A percentile compares a stretch with the other conserved stretches of the same genome.
Evolutionary conservation across 331 rosid species (phyloP).

Genomic region (Saraca asoca): DNA sequence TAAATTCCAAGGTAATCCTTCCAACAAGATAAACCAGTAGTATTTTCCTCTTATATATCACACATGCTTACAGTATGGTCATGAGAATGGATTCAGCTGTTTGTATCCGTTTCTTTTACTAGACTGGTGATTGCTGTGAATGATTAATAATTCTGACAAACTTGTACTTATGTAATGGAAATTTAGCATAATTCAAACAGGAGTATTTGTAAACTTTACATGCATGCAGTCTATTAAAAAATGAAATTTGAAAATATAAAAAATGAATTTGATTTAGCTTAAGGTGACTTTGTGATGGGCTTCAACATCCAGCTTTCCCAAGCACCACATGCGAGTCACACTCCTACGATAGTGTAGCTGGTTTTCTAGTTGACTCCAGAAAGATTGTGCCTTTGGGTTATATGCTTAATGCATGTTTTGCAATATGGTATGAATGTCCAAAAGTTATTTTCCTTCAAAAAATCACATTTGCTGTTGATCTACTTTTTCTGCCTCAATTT

Average conservation of each 20-base stretch:
- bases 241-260: neutral
- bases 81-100: neutral
- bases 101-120: neutral
- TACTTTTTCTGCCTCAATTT: no score
- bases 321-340: no score
- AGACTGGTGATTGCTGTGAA: neutral
- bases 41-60: neutral
- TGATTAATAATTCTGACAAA: constrained; percentile 3
- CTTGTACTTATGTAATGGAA: neutral
- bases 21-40: constrained; percentile 12
- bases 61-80: neutral
- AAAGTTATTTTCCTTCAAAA: no score
- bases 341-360: no score
- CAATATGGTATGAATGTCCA: no score
- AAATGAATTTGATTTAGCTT: neutral
- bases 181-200: neutral
- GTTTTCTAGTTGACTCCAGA: no score
- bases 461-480: no score
- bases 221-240: no score
- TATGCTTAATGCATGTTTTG: no score
- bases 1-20: constrained; percentile 60
- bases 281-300: neutral
- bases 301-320: no score
- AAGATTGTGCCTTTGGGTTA: no score
- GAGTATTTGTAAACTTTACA: neutral